Conservation (phyloP, 2,329 filamentous ascomycete genomes). For the Microdochium paspali region DNA sequence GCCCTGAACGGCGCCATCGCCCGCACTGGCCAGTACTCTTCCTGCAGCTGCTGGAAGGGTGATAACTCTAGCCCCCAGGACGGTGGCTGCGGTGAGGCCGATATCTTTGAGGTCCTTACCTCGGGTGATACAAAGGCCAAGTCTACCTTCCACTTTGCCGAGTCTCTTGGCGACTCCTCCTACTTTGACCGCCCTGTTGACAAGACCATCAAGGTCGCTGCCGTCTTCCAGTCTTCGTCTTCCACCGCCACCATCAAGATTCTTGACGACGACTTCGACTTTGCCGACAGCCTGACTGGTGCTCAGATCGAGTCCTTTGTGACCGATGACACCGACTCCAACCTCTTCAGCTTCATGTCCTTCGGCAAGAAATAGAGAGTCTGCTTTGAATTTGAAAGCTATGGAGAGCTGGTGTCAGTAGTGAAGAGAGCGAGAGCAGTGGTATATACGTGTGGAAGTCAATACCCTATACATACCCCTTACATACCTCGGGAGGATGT, state of each 20-base stretch:
- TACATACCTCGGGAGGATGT: not conserved
- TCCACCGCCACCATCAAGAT: constrained; percentile 47
- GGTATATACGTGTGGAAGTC: not conserved
- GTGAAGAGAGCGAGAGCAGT: not conserved
- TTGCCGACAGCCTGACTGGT: constrained; percentile 26
- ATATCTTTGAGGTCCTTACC: constrained; percentile 64
- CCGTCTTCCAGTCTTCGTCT: constrained; percentile 46
- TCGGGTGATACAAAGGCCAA: constrained; percentile 57
- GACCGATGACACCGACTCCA: constrained; percentile 11
- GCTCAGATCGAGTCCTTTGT: constrained; percentile 23
- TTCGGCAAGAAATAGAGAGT: constrained; percentile 6
- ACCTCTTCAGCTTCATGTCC: constrained; percentile 17
- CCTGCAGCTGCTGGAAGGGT: constrained; percentile 63
- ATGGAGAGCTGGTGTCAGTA: not conserved
- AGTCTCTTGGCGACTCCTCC: constrained; percentile 57
- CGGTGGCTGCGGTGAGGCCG: constrained; percentile 62
- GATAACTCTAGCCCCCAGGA: constrained; percentile 14
- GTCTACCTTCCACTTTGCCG: constrained; percentile 58
- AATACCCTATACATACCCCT: not conserved
- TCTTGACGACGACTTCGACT: constrained; percentile 30
- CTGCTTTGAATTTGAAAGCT: not conserved
- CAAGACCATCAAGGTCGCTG: constrained; percentile 51
- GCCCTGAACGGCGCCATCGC: constrained; percentile 65
- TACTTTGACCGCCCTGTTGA: constrained; percentile 60
- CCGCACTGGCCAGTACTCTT: constrained; percentile 58